A percentile compares a stretch with the other conserved stretches of the same genome.
Conservation (phyloP, 2,329 filamentous ascomycete genomes). For the Diaporthe eres region DNA sequence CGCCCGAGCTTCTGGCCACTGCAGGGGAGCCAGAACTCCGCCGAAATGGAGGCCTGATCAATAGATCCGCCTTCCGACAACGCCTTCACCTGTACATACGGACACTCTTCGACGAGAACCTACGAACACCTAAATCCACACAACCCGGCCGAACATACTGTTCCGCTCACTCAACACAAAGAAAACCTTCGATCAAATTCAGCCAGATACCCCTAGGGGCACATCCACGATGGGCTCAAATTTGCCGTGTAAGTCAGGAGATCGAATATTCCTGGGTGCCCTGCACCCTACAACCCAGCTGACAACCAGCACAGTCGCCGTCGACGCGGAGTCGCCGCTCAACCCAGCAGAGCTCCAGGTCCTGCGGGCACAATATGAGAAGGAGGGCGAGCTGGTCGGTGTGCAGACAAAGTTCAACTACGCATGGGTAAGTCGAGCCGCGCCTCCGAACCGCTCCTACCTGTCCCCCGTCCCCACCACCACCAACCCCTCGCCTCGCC, state of each 20-base stretch:
- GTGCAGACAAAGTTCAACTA: slow-evolving; percentile 99
- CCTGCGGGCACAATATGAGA: slow-evolving; percentile 93
- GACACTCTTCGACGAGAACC: slow-evolving; percentile 4
- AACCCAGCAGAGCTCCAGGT: slow-evolving; percentile 94
- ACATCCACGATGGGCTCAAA: slow-evolving; percentile 60
- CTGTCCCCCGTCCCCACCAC: too few species aligned
- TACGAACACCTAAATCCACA: not conserved
- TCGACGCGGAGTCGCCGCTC: slow-evolving; percentile 97
- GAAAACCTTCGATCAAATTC: not conserved
- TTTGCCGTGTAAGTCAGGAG: slow-evolving; percentile 59
- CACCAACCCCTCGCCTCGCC: too few species aligned
- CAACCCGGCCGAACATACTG: not conserved
- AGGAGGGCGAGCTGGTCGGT: slow-evolving; percentile 96
- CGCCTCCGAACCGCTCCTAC: too few species aligned
- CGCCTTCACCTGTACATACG: not conserved
- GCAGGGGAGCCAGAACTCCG: slow-evolving; percentile 27
- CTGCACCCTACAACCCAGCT: slow-evolving; percentile 20
- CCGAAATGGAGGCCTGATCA: slow-evolving; percentile 31
- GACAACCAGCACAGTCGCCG: slow-evolving; percentile 78
- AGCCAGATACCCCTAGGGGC: not conserved
- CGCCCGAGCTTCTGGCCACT: slow-evolving; percentile 36
- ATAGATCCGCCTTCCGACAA: not conserved
- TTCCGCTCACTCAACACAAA: not conserved
- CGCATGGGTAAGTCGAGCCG: slow-evolving; percentile 81
- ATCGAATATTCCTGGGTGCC: slow-evolving; percentile 30